Evolutionary conservation across 257 asterid species (phyloP).

Genomic region (Fraxinus pennsylvanica): DNA sequence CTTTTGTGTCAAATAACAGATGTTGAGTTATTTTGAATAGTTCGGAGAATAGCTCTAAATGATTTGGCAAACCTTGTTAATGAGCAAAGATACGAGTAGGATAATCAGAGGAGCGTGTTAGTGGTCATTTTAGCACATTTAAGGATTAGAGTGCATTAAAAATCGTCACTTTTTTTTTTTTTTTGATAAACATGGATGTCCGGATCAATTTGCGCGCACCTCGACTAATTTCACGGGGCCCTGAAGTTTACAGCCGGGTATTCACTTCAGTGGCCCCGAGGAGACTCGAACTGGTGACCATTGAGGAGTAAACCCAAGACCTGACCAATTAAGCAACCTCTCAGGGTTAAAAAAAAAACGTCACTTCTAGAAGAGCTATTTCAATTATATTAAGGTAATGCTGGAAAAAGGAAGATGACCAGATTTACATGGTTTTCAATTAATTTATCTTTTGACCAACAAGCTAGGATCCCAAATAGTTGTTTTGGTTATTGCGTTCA

Average conservation of each 20-base stretch:
- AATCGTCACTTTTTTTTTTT: neutral
- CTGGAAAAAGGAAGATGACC: neutral
- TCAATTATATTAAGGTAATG: slow-evolving; percentile 11
- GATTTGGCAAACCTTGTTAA: neutral
- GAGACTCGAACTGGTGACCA: no score
- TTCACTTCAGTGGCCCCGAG: no score
- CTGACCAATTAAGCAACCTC: no score
- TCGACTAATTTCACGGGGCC: no score
- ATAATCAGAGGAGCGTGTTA: neutral
- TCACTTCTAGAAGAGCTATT: neutral
- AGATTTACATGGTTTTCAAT: slow-evolving; percentile 19
- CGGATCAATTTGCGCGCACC: no score
- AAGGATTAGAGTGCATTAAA: neutral
- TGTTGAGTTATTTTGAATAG: neutral
- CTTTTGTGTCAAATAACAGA: neutral
- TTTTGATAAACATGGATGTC: no score
- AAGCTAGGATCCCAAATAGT: neutral
- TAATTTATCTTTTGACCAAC: neutral
- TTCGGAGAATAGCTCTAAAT: neutral
- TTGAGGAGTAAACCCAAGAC: no score
- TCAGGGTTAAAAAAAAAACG: no score
- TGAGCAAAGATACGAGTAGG: neutral
- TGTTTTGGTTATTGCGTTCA: neutral
- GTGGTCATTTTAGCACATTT: neutral
- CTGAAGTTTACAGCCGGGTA: no score